Percentiles rank a stretch among this genome's conserved stretches.
Evolutionary conservation across 106 monocot genomes (phyloP).

Genomic region (Dioscorea dumetorum): DNA sequence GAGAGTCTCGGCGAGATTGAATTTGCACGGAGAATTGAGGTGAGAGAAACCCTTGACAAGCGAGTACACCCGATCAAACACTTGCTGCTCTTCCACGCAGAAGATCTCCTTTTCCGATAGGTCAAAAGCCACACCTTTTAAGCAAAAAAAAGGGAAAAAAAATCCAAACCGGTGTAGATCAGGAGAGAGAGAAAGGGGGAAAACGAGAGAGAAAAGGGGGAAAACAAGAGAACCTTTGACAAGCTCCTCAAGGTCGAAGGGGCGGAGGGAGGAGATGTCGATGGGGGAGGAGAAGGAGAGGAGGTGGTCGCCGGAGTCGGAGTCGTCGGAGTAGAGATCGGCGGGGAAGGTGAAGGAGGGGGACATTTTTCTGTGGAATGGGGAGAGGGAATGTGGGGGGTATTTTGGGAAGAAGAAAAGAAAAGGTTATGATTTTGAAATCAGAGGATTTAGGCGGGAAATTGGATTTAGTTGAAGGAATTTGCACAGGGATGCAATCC

Average conservation of each 20-base stretch:
- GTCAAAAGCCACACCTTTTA: conserved; percentile 67
- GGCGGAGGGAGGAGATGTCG: conserved; percentile 41
- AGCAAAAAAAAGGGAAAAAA: too few species aligned
- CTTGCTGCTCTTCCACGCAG: conserved; percentile 85
- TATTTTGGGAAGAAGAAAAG: too few species aligned
- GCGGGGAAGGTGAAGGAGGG: conserved; percentile 75
- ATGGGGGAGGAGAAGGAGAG: conserved; percentile 35
- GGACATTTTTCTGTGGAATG: conserved; percentile 15
- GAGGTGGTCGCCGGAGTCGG: conserved; percentile 20
- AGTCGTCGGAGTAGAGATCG: conserved; percentile 52
- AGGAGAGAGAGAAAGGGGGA: background rate
- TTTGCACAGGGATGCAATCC: too few species aligned
- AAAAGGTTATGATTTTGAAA: too few species aligned
- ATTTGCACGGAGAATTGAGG: conserved; percentile 45
- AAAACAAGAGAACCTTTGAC: conserved; percentile 48
- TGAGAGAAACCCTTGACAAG: conserved; percentile 45
- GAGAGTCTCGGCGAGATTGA: conserved; percentile 73
- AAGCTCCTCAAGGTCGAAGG: conserved; percentile 72
- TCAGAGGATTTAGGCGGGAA: too few species aligned
- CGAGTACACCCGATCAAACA: conserved; percentile 88
- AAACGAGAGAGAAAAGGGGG: background rate
- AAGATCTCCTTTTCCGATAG: conserved; percentile 82
- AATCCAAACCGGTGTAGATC: background rate
- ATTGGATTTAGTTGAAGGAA: too few species aligned
- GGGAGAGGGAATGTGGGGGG: too few species aligned